These are phyloP conservation scores for Tolypocladium tropicale DNA, from an alignment of 2,329 filamentous ascomycete genomes.

Conservation along the genomic window DNA sequence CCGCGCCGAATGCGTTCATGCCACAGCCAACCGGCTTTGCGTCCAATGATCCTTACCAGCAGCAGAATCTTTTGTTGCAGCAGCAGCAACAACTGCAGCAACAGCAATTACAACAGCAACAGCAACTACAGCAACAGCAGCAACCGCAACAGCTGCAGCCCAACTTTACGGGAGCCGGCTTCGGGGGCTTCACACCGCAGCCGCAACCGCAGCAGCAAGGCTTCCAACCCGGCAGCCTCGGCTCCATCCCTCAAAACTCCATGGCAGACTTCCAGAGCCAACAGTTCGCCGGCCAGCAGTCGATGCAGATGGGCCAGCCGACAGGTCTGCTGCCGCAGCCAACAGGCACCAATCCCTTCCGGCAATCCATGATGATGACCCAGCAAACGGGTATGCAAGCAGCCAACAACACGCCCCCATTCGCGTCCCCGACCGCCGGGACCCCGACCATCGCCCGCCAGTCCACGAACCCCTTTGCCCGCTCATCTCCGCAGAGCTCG, in stretches of 20 bases:
- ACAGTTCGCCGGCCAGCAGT: slow-evolving; percentile 11
- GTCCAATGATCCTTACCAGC: slow-evolving; percentile 20
- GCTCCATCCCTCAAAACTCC: slow-evolving; percentile 48
- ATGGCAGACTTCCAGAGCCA: slow-evolving; percentile 37
- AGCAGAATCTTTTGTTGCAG: slow-evolving; percentile 19
- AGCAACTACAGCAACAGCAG: slow-evolving; percentile 23
- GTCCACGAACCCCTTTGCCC: slow-evolving; percentile 82
- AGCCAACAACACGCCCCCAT: slow-evolving; percentile 8
- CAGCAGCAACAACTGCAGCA: slow-evolving; percentile 21
- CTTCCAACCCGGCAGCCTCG: slow-evolving; percentile 43
- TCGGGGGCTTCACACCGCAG: slow-evolving; percentile 71
- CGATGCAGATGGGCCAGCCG: slow-evolving; percentile 26
- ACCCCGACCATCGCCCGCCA: slow-evolving; percentile 41
- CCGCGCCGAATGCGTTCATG: slow-evolving; percentile 11
- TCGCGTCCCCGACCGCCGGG: slow-evolving; percentile 29
- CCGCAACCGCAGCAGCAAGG: slow-evolving; percentile 45
- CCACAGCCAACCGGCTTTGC: slow-evolving; percentile 16
- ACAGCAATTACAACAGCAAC: slow-evolving; percentile 14
- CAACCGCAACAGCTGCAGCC: slow-evolving; percentile 34
- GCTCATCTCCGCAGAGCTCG: slow-evolving; percentile 39
- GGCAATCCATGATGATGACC: slow-evolving; percentile 72
- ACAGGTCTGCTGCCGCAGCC: slow-evolving; percentile 31
- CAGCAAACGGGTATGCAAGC: slow-evolving; percentile 38
- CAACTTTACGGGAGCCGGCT: slow-evolving; percentile 61
- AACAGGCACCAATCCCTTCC: slow-evolving; percentile 77